phyloP scores from a whole-genome alignment of 2,329 filamentous ascomycete species.

The Periconia digitata region DNA sequence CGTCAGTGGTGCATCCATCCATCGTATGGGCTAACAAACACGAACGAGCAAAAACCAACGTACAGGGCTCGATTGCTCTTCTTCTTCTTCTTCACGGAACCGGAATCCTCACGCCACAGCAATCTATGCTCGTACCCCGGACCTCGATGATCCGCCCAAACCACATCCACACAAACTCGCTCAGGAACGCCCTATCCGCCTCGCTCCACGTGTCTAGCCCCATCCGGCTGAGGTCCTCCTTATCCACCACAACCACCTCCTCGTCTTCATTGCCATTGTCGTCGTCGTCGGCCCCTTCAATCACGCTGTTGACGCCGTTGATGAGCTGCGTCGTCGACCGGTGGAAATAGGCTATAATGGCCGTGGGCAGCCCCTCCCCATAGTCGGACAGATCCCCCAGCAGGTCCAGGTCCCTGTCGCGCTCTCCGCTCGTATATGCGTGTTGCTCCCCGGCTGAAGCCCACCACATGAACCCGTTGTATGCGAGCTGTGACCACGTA shows the following conservation, averaged over 20 bases:
- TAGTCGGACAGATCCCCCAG: constrained; percentile 46
- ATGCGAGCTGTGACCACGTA: constrained; percentile 72
- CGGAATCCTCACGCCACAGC: constrained; percentile 69
- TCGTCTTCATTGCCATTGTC: constrained; percentile 43
- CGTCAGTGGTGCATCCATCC: neutral
- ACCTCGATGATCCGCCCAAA: constrained; percentile 66
- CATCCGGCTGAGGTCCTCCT: constrained; percentile 68
- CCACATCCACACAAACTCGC: constrained; percentile 63
- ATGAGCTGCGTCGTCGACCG: constrained; percentile 70
- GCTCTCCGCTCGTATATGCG: constrained; percentile 56
- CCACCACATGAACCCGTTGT: constrained; percentile 88
- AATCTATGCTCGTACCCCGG: constrained; percentile 69
- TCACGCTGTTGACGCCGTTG: constrained; percentile 62
- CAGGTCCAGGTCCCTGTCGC: constrained; percentile 51
- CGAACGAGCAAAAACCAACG: no score
- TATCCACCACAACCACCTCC: constrained; percentile 55
- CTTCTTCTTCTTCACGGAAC: constrained; percentile 17
- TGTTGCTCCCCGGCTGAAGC: constrained; percentile 76
- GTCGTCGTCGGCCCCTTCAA: constrained; percentile 52
- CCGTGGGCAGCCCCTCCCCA: constrained; percentile 63
- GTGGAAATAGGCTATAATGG: constrained; percentile 80
- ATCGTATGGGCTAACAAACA: no score
- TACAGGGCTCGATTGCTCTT: no score
- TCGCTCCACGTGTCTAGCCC: constrained; percentile 78
- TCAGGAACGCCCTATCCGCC: constrained; percentile 68